Evolutionary conservation across 2,329 filamentous ascomycete species (phyloP).

Genomic region (Xylaria sp.): DNA sequence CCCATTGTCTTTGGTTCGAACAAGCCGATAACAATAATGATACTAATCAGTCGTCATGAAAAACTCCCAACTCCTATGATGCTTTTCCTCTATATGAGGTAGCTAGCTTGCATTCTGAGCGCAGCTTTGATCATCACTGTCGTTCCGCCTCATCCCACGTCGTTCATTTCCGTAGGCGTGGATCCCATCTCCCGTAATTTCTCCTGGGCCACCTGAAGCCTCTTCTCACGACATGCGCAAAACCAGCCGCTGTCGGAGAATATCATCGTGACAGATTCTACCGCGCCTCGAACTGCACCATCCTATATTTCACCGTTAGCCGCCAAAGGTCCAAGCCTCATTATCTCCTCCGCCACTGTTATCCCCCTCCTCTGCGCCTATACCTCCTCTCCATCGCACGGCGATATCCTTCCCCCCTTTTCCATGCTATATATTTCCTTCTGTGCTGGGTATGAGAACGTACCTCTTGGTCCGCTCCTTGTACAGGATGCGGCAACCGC

Average conservation of each 20-base stretch:
- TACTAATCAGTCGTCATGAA: conserved; percentile 20
- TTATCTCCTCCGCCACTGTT: too few species aligned
- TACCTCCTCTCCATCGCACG: too few species aligned
- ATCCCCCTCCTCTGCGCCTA: too few species aligned
- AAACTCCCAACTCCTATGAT: conserved; percentile 33
- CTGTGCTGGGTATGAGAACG: conserved; percentile 39
- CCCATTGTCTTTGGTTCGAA: neutral
- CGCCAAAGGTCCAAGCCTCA: too few species aligned
- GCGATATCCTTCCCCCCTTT: too few species aligned
- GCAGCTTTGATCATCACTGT: neutral
- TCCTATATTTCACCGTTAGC: conserved; percentile 58
- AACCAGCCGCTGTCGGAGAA: neutral
- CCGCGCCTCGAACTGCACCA: conserved; percentile 98
- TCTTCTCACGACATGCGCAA: neutral
- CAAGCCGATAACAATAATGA: neutral
- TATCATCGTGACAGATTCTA: conserved; percentile 53
- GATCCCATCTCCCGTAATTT: conserved; percentile 1
- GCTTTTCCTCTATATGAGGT: neutral
- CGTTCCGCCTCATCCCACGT: neutral
- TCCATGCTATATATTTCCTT: too few species aligned
- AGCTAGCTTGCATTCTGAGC: neutral
- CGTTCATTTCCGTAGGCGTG: neutral
- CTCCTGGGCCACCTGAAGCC: neutral
- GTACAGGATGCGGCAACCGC: conserved; percentile 93
- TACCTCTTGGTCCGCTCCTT: conserved; percentile 98